Evolutionary conservation across 2,329 filamentous ascomycete species (phyloP).

Genomic region (Botrytis deweyae): DNA sequence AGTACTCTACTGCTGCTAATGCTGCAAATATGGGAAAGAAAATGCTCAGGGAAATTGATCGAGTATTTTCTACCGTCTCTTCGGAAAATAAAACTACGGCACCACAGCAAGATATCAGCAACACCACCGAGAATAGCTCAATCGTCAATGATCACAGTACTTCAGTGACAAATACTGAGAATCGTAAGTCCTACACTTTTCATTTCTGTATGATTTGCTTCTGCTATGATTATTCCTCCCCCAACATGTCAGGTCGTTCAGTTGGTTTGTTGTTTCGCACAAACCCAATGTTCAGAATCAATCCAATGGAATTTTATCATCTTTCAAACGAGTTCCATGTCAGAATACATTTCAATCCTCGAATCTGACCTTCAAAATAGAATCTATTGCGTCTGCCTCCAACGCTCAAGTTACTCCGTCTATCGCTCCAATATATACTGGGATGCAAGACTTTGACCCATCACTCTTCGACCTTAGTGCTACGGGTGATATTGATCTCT

Average conservation of each 20-base stretch:
- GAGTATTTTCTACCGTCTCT: constrained; percentile 27
- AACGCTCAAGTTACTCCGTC: neutral
- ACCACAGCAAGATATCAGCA: neutral
- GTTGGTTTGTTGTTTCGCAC: neutral
- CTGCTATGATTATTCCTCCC: neutral
- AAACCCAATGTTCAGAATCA: neutral
- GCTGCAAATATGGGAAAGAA: constrained; percentile 33
- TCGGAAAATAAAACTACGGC: neutral
- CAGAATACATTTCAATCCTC: neutral
- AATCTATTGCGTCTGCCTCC: neutral
- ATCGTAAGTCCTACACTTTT: neutral
- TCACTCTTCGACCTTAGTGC: constrained; percentile 27
- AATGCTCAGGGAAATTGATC: constrained; percentile 32
- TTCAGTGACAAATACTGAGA: neutral
- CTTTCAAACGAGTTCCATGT: neutral
- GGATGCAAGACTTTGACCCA: constrained; percentile 27
- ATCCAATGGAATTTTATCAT: neutral
- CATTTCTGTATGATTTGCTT: neutral
- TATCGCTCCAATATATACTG: neutral
- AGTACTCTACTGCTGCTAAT: constrained; percentile 54
- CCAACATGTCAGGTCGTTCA: neutral
- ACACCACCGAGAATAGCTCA: neutral
- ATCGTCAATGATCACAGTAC: neutral
- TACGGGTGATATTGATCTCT: constrained; percentile 28
- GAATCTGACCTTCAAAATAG: neutral